Conservation (phyloP, 305 asterid genomes). For the Fraxinus latifolia region DNA sequence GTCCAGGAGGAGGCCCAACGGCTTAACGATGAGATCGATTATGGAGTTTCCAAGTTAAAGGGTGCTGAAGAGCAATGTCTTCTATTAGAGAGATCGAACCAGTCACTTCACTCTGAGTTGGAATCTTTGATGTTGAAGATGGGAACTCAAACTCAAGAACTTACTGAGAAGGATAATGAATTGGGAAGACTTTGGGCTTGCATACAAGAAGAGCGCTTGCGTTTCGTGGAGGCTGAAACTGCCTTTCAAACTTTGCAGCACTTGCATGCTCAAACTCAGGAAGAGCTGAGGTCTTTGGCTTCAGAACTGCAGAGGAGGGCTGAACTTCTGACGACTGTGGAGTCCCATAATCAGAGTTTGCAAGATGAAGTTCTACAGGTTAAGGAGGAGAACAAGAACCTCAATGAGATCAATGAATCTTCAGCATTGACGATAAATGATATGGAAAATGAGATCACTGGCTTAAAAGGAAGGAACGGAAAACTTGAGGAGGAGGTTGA, state of each 20-base stretch:
- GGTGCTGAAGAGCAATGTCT: constrained; percentile 74
- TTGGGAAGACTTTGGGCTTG: constrained; percentile 79
- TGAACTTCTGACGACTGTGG: constrained; percentile 45
- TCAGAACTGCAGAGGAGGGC: constrained; percentile 73
- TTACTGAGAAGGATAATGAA: constrained; percentile 87
- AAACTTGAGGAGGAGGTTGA: constrained; percentile 84
- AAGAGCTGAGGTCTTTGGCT: constrained; percentile 68
- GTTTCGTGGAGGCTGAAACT: constrained; percentile 93
- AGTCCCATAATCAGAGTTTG: constrained; percentile 58
- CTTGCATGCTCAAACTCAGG: constrained; percentile 84
- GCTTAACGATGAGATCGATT: constrained; percentile 61
- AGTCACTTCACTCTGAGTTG: constrained; percentile 73
- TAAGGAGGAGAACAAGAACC: constrained; percentile 68
- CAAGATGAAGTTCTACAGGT: constrained; percentile 62
- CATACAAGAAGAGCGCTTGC: constrained; percentile 83
- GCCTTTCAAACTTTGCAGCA: constrained; percentile 95
- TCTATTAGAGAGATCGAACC: constrained; percentile 65
- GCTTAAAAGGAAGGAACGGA: constrained; percentile 59
- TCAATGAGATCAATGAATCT: constrained; percentile 55
- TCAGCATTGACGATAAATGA: constrained; percentile 59
- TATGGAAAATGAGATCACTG: constrained; percentile 64
- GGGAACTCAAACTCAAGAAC: constrained; percentile 76
- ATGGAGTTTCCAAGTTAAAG: constrained; percentile 60
- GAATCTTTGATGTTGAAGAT: constrained; percentile 69
- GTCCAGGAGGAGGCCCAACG: constrained; percentile 64